phyloP scores from a whole-genome alignment of 1,284 basidiomycete species.

The Phellinidium pouzarii region DNA sequence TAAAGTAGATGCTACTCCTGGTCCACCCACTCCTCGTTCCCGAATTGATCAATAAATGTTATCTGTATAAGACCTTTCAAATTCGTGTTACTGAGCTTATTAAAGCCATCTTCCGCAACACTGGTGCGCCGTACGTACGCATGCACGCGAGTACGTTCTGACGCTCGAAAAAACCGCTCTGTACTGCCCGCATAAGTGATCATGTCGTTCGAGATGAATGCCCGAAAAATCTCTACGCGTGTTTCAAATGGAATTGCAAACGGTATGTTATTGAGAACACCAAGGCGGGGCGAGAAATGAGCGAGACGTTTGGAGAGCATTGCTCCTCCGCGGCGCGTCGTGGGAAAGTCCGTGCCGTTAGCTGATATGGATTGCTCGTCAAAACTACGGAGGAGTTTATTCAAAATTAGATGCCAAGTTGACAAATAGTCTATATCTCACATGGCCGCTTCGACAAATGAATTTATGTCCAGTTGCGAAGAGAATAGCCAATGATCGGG shows the following conservation, averaged over 20 bases:
- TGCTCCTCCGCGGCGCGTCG: slow-evolving; percentile 29
- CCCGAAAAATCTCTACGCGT: slow-evolving; percentile 84
- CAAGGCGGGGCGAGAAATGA: slow-evolving; percentile 76
- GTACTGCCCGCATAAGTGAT: slow-evolving; percentile 20
- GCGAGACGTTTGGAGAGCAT: slow-evolving; percentile 59
- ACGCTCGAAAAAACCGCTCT: neutral
- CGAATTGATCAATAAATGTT: slow-evolving; percentile 87
- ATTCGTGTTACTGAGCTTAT: slow-evolving; percentile 66
- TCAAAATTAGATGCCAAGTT: no score
- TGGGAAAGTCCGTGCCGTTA: slow-evolving; percentile 24
- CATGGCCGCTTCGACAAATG: slow-evolving; percentile 89
- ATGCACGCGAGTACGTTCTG: slow-evolving; percentile 30
- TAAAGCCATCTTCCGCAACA: slow-evolving; percentile 87
- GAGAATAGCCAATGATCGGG: slow-evolving; percentile 86
- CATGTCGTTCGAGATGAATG: slow-evolving; percentile 68
- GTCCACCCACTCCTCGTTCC: slow-evolving; percentile 65
- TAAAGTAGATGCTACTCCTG: no score
- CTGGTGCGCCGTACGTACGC: slow-evolving; percentile 68
- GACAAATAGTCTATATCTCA: slow-evolving; percentile 31
- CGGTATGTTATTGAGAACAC: slow-evolving; percentile 92
- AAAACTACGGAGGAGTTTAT: slow-evolving; percentile 38
- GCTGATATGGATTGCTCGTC: slow-evolving; percentile 49
- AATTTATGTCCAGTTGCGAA: slow-evolving; percentile 68
- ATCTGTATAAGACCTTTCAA: slow-evolving; percentile 83
- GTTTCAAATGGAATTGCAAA: slow-evolving; percentile 94